Conservation (phyloP, 495 filamentous ascomycete species). For the Niebla homalea region DNA sequence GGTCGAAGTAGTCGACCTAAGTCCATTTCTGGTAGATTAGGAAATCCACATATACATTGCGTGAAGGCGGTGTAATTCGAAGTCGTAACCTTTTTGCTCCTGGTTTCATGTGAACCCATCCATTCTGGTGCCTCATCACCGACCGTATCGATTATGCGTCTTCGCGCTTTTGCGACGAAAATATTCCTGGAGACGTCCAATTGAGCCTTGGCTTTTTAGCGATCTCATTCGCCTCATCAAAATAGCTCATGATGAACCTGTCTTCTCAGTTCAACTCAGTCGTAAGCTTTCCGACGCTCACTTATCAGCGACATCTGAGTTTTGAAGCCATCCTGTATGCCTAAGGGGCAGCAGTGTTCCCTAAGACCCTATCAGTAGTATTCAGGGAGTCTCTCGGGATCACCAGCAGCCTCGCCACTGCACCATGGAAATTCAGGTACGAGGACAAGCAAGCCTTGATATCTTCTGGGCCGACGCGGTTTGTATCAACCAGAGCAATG, state of each 20-base stretch:
- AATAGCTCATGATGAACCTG: not conserved
- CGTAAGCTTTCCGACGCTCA: not conserved
- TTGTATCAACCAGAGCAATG: constrained; percentile 4
- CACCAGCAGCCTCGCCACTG: not conserved
- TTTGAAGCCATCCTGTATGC: not conserved
- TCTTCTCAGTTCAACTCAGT: not conserved
- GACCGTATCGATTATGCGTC: too few species aligned
- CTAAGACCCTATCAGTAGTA: not conserved
- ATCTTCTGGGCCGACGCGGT: constrained; percentile 5
- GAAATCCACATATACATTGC: too few species aligned
- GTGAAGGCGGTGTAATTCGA: too few species aligned
- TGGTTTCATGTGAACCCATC: too few species aligned
- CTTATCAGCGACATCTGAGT: not conserved
- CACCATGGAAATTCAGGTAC: not conserved
- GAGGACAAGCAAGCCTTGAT: not conserved
- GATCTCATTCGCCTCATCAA: not conserved
- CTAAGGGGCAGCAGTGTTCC: not conserved
- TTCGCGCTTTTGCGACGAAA: too few species aligned
- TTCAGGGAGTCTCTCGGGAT: not conserved
- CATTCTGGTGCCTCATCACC: too few species aligned
- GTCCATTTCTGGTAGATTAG: too few species aligned
- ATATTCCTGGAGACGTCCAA: too few species aligned
- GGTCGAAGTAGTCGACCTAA: too few species aligned
- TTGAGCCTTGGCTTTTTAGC: not conserved
- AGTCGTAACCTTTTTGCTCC: too few species aligned